Evolutionary conservation across 2,329 filamentous ascomycete species (phyloP).

Genomic region (Clarireedia hainanense): DNA sequence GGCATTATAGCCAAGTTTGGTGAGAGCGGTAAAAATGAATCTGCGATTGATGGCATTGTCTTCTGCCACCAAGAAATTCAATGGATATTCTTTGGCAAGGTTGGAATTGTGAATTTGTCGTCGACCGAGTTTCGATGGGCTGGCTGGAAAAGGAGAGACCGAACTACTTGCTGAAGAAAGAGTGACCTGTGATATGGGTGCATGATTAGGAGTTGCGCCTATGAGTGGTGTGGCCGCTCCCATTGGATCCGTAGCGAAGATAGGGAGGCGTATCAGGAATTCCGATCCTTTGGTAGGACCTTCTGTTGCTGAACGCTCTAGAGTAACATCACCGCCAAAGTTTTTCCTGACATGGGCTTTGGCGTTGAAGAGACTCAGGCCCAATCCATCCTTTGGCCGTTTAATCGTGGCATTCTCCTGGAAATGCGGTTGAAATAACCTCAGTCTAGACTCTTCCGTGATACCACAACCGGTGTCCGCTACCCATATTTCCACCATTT

Average conservation of each 20-base stretch:
- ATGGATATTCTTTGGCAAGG: conserved; percentile 50
- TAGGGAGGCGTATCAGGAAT: conserved; percentile 59
- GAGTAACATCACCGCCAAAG: conserved; percentile 58
- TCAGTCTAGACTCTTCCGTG: conserved; percentile 54
- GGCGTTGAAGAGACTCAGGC: conserved; percentile 62
- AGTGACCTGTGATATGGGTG: conserved; percentile 6
- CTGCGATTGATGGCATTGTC: conserved; percentile 67
- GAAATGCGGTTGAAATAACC: conserved; percentile 63
- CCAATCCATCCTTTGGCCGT: conserved; percentile 59
- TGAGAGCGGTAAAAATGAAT: conserved; percentile 57
- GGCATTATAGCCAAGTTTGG: conserved; percentile 56
- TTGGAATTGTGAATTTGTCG: conserved; percentile 41
- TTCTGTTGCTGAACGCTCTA: conserved; percentile 53
- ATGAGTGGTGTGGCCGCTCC: conserved; percentile 4
- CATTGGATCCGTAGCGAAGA: conserved; percentile 18
- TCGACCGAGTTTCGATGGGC: conserved; percentile 3
- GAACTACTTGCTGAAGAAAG: not conserved
- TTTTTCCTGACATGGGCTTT: conserved; percentile 60
- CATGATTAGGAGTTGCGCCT: conserved; percentile 5
- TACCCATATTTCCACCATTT: conserved; percentile 53
- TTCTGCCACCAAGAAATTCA: conserved; percentile 63
- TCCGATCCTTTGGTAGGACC: conserved; percentile 56
- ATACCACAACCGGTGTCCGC: conserved; percentile 63
- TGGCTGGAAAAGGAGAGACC: conserved; percentile 4
- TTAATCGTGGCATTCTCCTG: conserved; percentile 62